Evolutionary conservation across 2,329 filamentous ascomycete species (phyloP).

Genomic region (Lojkania enalia): DNA sequence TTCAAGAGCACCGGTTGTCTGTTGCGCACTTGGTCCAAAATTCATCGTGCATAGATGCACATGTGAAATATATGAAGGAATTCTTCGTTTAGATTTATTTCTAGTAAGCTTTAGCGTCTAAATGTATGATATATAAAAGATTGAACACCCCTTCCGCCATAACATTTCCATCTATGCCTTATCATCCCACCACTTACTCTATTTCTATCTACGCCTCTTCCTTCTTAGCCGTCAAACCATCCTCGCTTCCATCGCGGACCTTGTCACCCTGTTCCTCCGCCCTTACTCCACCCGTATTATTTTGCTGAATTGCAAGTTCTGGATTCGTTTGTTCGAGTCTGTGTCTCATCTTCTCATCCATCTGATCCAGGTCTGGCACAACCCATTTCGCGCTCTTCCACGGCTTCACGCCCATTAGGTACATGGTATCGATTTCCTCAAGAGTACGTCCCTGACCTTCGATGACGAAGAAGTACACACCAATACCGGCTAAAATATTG

Average conservation of each 20-base stretch:
- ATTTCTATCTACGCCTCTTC: conserved; percentile 5
- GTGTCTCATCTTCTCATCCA: conserved; percentile 28
- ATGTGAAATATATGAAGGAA: too few species aligned
- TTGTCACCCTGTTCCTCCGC: conserved; percentile 6
- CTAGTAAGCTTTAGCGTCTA: too few species aligned
- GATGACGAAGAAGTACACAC: conserved; percentile 78
- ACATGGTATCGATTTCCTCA: conserved; percentile 76
- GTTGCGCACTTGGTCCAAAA: too few species aligned
- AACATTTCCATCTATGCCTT: too few species aligned
- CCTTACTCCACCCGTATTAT: neutral
- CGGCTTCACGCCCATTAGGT: conserved; percentile 65
- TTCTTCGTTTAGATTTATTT: too few species aligned
- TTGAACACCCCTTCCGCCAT: too few species aligned
- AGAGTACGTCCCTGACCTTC: conserved; percentile 73
- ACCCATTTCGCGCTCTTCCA: conserved; percentile 62
- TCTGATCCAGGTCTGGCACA: conserved; percentile 28
- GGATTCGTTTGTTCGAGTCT: conserved; percentile 27
- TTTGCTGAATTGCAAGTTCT: conserved; percentile 17
- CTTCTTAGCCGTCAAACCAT: conserved; percentile 12
- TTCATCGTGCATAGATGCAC: too few species aligned
- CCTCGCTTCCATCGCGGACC: conserved; percentile 10
- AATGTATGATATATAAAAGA: too few species aligned
- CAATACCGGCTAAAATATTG: conserved; percentile 62
- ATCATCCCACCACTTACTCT: too few species aligned
- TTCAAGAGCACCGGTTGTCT: too few species aligned